Conservation (phyloP, 768 basidiomycete species). For the Inosperma sp. region DNA sequence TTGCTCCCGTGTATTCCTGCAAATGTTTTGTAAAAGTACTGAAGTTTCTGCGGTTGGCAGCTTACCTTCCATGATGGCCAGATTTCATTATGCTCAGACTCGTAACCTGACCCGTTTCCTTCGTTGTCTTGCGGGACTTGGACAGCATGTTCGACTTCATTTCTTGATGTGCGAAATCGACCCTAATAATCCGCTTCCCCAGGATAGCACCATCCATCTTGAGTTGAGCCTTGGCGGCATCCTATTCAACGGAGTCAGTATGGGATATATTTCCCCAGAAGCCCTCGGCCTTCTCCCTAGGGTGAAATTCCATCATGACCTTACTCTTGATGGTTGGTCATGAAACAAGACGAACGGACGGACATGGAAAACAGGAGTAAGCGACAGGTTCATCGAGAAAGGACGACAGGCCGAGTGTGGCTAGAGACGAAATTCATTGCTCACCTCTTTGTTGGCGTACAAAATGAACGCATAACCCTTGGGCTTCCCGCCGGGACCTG, state of each 20-base stretch:
- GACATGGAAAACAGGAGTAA: constrained; percentile 47
- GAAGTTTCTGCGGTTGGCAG: constrained; percentile 2
- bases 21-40: constrained; percentile 9
- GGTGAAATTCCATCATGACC: background rate
- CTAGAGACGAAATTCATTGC: constrained; percentile 35
- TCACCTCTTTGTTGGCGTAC: constrained; percentile 73
- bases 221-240: constrained; percentile 7
- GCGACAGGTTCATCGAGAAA: constrained; percentile 21
- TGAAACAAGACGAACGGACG: constrained; percentile 15
- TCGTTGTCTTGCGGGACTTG: constrained; percentile 39
- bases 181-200: constrained; percentile 24
- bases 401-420: constrained; percentile 5
- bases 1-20: constrained; percentile 70
- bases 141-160: constrained; percentile 11
- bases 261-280: background rate
- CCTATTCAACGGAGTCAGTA: constrained; percentile 3
- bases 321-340: constrained; percentile 7
- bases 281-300: background rate
- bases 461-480: constrained; percentile 95
- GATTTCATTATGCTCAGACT: constrained; percentile 61
- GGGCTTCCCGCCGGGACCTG: constrained; percentile 84
- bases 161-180: constrained; percentile 88
- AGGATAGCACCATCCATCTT: constrained; percentile 10
- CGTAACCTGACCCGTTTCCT: constrained; percentile 69
- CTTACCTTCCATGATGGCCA: constrained; percentile 50